Base-by-base conservation (phyloP, 108 stramenopile species). In the Pseudonitzschia delicatissima region DNA sequence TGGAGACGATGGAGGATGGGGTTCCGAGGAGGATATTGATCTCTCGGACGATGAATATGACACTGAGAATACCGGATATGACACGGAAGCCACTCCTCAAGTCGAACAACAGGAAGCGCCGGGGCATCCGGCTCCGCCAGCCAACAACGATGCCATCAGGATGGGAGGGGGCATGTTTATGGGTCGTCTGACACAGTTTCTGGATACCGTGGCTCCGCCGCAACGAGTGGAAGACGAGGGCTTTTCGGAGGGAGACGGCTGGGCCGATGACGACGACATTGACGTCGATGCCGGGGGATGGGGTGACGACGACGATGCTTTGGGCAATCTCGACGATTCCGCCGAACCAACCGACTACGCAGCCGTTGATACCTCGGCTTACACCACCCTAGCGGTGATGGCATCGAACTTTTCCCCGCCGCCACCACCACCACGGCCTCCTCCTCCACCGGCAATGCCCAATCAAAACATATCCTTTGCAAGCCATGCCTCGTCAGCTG, bases 131-230 rank as follows among this genome's bases (percentile, higher is more conserved):
- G 13, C 40, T 15, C 40, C 40, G 40, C 40, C 40, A 9, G 1
- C 40, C 40, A 42, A 42, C 15, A 42, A 12, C 13, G 47, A 26
- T 13, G 23, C 33, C 47, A 47, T 61, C 3, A 18, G 25, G 18
- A 23, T 70, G 20, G 67, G 67, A 28, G 37, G 23, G 15, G 74
- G 67, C 20, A 34, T 69, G 44, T 77, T 76, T 51, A 76, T 77
- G 76, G 76, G 76, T 26, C 65, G 65, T 2, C 53, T 77, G 3
- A 62, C 76, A 5, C 52, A 59, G 0, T 77, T 77, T 45, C 29
- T 77, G 27, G 76, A 77, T 45, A 53, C 40, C 18, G 76, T 71
- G 20, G 64, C 69, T 27, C n/a, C n/a, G n/a, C 62, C 62, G 8
- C 12, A 18, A 8, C 33, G 59, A 1, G 33, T 28, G 21, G 40